Evolutionary conservation across 169 alveolate genomes (phyloP).

Genomic region (Plasmodium chabaudi): DNA sequence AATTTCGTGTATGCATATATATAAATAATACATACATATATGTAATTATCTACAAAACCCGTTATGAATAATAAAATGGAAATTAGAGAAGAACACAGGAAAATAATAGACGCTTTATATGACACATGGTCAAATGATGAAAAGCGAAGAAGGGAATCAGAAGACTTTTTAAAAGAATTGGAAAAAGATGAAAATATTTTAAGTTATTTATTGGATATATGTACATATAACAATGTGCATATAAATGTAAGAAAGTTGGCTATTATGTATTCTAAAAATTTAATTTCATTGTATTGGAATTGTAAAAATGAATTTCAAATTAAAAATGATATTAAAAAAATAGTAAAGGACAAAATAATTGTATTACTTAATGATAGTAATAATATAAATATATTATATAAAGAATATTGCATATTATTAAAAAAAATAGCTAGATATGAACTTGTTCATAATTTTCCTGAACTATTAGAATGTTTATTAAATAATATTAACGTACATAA

Average conservation of each 20-base stretch:
- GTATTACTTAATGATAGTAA: constrained; percentile 10
- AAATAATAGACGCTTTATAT: constrained; percentile 55
- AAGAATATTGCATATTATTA: constrained; percentile 33
- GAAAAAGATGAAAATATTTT: constrained; percentile 46
- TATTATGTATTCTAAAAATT: constrained; percentile 43
- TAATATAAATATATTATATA: constrained; percentile 14
- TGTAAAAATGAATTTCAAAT: constrained; percentile 19
- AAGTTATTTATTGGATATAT: constrained; percentile 22
- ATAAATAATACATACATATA: not conserved
- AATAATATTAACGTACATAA: constrained; percentile 20
- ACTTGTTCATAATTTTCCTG: constrained; percentile 57
- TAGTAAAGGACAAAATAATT: constrained; percentile 41
- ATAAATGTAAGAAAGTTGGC: constrained; percentile 45
- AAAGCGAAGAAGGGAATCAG: constrained; percentile 37
- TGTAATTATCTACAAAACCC: too few relatives aligned
- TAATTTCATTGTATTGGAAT: constrained; percentile 44
- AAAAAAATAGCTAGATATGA: constrained; percentile 66
- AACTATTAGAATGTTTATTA: constrained; percentile 31
- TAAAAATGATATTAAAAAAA: constrained; percentile 19
- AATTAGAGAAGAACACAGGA: constrained; percentile 8
- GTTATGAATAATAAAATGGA: constrained; percentile 1
- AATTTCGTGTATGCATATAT: not conserved
- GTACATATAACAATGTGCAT: constrained; percentile 40
- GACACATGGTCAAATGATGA: constrained; percentile 73
- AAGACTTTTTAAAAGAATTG: constrained; percentile 12